These are phyloP conservation scores for Lachnellula cervina DNA, from an alignment of 2,329 filamentous ascomycete genomes.

Conservation along the genomic window DNA sequence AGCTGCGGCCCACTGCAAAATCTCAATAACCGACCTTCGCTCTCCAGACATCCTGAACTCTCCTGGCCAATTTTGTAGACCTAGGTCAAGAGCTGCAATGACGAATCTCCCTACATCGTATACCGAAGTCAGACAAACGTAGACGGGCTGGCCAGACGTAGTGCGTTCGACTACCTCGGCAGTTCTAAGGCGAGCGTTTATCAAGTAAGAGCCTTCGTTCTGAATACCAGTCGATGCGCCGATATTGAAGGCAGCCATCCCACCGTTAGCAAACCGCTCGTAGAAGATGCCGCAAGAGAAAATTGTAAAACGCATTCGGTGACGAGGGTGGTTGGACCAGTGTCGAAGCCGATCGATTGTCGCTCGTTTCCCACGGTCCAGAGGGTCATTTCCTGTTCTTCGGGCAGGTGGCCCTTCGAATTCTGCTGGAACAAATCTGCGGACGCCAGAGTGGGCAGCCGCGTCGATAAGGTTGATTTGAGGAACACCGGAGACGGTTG, in stretches of 20 bases:
- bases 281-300: conserved; percentile 74
- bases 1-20: conserved; percentile 47
- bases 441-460: conserved; percentile 58
- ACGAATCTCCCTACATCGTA: conserved; percentile 68
- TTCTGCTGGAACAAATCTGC: conserved; percentile 68
- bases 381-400: conserved; percentile 49
- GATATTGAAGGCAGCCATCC: conserved; percentile 55
- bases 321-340: conserved; percentile 41
- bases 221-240: conserved; percentile 50
- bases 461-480: conserved; percentile 71
- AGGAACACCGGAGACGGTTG: conserved; percentile 61
- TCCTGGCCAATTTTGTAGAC: conserved; percentile 55
- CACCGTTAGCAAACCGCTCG: conserved; percentile 66
- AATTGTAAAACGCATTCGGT: conserved; percentile 60
- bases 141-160: conserved; percentile 44
- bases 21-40: conserved; percentile 53
- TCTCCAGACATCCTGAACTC: conserved; percentile 69
- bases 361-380: conserved; percentile 56
- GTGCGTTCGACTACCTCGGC: conserved; percentile 59
- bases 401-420: conserved; percentile 62
- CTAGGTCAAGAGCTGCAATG: conserved; percentile 62
- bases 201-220: conserved; percentile 58
- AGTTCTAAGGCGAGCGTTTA: conserved; percentile 53
- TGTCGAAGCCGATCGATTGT: conserved; percentile 53
- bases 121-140: conserved; percentile 63